phyloP scores from a whole-genome alignment of 2,329 filamentous ascomycete species.

The Calonectria pseudoreteaudii region DNA sequence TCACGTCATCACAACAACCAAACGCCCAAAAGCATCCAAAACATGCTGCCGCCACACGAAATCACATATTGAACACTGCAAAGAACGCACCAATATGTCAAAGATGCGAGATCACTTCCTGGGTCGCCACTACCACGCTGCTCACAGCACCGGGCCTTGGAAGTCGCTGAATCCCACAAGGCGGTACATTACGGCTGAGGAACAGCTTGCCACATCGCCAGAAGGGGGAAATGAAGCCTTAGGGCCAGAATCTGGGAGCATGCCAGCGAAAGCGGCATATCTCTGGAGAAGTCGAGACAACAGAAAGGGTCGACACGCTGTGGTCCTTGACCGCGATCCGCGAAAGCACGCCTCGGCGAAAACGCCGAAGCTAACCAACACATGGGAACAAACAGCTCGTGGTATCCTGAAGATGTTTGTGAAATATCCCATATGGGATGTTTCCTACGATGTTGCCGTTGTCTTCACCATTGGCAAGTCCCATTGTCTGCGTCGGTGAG shows the following conservation, averaged over 20 bases:
- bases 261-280: constrained; percentile 44
- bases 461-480: constrained; percentile 52
- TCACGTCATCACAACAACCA: not conserved
- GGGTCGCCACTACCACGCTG: constrained; percentile 24
- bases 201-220: not conserved
- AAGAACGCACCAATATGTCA: not conserved
- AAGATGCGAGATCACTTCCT: constrained; percentile 17
- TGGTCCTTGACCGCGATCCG: constrained; percentile 37
- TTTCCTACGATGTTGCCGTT: constrained; percentile 56
- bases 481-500: not conserved
- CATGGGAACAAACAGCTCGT: constrained; percentile 42
- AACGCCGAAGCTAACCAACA: constrained; percentile 37
- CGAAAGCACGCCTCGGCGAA: constrained; percentile 27
- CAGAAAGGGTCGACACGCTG: constrained; percentile 54
- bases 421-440: constrained; percentile 54
- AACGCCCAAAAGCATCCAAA: not conserved
- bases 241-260: not conserved
- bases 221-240: constrained; percentile 38
- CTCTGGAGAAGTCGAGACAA: constrained; percentile 58
- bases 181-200: constrained; percentile 18
- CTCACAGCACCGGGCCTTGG: constrained; percentile 22
- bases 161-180: constrained; percentile 26
- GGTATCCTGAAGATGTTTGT: constrained; percentile 51
- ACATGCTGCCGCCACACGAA: not conserved
- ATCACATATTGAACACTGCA: not conserved